These are phyloP conservation scores for Diplodia corticola DNA, from an alignment of 2,329 filamentous ascomycete genomes.

Conservation along the genomic window DNA sequence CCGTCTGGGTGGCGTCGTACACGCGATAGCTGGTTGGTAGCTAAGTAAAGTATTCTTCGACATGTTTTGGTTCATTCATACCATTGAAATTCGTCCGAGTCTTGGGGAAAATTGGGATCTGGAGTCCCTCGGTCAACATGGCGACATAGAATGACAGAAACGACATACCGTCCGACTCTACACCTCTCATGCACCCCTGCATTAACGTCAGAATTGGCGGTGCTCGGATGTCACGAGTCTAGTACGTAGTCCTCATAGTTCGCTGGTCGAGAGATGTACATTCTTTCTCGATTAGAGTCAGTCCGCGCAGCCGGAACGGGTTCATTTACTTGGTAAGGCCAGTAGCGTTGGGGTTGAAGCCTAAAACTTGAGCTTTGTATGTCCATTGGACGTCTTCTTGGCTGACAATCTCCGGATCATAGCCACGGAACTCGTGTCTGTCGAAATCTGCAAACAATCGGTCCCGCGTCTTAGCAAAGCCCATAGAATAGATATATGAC, in stretches of 20 bases:
- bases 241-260: slow-evolving; percentile 24
- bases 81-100: neutral
- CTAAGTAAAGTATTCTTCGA: neutral
- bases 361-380: slow-evolving; percentile 25
- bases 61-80: neutral
- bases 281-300: neutral
- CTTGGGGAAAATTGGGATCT: neutral
- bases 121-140: neutral
- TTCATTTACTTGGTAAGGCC: slow-evolving; percentile 14
- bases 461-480: neutral
- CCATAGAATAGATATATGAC: neutral
- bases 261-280: slow-evolving; percentile 27
- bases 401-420: slow-evolving; percentile 25
- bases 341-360: slow-evolving; percentile 24
- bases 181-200: neutral
- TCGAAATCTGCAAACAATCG: neutral
- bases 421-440: slow-evolving; percentile 22
- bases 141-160: too few species aligned
- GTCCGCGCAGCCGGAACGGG: neutral
- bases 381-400: slow-evolving; percentile 27
- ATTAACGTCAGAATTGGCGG: neutral
- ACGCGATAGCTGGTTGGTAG: slow-evolving; percentile 19
- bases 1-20: slow-evolving; percentile 2
- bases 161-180: neutral
- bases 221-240: too few species aligned